Evolutionary conservation across 192 early-diverging fungal species (phyloP).

Genomic region (Linderina pennispora): DNA sequence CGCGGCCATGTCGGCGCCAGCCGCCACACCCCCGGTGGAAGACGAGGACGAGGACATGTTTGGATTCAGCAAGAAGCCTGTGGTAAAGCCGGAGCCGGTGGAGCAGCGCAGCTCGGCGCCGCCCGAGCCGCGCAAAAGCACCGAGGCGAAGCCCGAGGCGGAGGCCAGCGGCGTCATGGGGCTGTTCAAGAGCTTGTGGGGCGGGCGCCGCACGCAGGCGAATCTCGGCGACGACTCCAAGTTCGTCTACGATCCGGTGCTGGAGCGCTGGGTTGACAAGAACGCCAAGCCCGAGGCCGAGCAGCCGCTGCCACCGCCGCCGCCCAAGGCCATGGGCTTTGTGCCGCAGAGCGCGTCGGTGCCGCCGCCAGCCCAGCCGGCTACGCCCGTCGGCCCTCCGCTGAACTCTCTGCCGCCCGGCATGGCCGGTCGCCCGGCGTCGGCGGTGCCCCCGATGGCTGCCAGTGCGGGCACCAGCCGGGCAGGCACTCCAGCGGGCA

Average conservation of each 20-base stretch:
- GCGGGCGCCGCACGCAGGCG: slow-evolving; percentile 56
- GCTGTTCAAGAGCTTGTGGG: slow-evolving; percentile 46
- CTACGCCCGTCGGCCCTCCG: too few species aligned
- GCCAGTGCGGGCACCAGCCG: slow-evolving; percentile 26
- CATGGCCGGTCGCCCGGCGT: slow-evolving; percentile 1
- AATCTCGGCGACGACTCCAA: slow-evolving; percentile 80
- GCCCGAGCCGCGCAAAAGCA: slow-evolving; percentile 10
- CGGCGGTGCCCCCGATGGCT: slow-evolving; percentile 5
- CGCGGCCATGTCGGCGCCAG: neutral
- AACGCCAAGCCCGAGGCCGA: slow-evolving; percentile 27
- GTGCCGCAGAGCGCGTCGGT: slow-evolving; percentile 17
- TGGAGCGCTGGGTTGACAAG: slow-evolving; percentile 76
- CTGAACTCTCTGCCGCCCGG: too few species aligned
- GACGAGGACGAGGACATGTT: slow-evolving; percentile 46
- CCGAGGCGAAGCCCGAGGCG: slow-evolving; percentile 39
- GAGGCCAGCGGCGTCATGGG: slow-evolving; percentile 49
- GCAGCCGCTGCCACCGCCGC: slow-evolving; percentile 36
- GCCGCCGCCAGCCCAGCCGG: slow-evolving; percentile 4
- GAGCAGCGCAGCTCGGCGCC: slow-evolving; percentile 15
- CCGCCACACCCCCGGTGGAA: neutral
- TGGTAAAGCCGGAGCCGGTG: slow-evolving; percentile 2
- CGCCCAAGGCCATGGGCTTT: slow-evolving; percentile 31
- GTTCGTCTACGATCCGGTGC: slow-evolving; percentile 82
- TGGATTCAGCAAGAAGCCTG: slow-evolving; percentile 34
- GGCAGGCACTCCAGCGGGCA: slow-evolving; percentile 11